Evolutionary conservation across 129 eudicot species (phyloP), one percentile per base, ranked within the genome.

Genomic region (Saussurea involucrata): DNA sequence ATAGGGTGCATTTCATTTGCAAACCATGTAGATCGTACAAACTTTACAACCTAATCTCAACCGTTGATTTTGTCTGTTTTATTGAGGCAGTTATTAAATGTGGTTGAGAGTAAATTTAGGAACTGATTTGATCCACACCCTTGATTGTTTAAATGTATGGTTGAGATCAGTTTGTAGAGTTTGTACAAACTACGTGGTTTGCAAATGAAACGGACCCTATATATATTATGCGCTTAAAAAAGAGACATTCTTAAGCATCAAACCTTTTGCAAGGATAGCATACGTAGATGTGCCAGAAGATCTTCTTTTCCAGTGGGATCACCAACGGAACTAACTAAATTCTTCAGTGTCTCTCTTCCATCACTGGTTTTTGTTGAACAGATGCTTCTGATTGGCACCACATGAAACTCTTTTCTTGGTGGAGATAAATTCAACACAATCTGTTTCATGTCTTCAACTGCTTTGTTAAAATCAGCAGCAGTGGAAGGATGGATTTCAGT

Each of bases 251-350:
- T 46, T 11, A 74, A 24, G 37, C 13, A 65, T 66, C 72, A 67
- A 64, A 95, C 97, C 99, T 95, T 90, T 80, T 95, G 97, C 85
- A 95, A 83, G 74, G 88, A 83, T 66, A 86, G 60, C 96, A 95
- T 90, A 18, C 97, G 92, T 55, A 95, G 90, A 76, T 92, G 89
- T 68, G 76, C 34, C 66, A 88, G 12, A 63, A 95, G 87, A 87
- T 95, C 99, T 84, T 88, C 99, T 84, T 81, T 92, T 68, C 99
- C 99, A 49, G 99, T 95, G 66, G 71, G 78, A 83, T 95, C 99
- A 63, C 61, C 75, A 70, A 90, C 88, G 66, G 85, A 29, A 78
- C 22, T 75, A 20, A 87, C 32, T 82, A 95, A 80, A 61, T 81
- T 85, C 27, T 72, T 76, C 83, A 92, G 64, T 68, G 71, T 83